Conservation (phyloP, 228 moss, liverwort and hornwort genomes). For the Sphagnum magellanicum region DNA sequence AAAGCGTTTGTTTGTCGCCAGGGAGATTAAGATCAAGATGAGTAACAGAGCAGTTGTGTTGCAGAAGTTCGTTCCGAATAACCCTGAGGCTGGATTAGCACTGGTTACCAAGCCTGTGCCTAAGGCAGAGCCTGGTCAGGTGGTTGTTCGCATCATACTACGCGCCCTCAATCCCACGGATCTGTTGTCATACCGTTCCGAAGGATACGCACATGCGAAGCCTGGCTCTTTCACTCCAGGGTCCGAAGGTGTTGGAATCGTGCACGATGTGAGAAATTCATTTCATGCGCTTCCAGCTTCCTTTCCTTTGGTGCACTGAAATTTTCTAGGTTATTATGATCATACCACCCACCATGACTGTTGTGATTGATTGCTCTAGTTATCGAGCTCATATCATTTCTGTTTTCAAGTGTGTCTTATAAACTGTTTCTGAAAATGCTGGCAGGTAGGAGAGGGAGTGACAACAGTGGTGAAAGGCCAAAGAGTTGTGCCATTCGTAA, state of each 20-base stretch:
- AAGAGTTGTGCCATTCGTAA: no score
- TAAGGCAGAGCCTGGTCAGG: conserved; percentile 48
- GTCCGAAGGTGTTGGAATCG: conserved; percentile 75
- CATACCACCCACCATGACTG: no score
- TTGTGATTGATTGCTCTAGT: no score
- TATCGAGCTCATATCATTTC: no score
- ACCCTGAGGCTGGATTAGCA: conserved; percentile 61
- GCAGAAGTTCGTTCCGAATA: conserved; percentile 33
- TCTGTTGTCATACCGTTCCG: conserved; percentile 37
- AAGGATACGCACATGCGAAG: conserved; percentile 24
- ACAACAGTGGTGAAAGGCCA: no score
- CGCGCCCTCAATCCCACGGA: conserved; percentile 78
- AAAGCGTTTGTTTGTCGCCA: no score
- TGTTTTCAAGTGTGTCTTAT: no score
- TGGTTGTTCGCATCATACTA: conserved; percentile 69
- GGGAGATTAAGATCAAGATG: conserved; percentile 1
- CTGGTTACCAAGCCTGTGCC: conserved; percentile 63
- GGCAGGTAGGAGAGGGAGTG: no score
- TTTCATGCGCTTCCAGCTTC: not conserved
- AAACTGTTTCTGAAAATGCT: no score
- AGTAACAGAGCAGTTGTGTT: conserved; percentile 71
- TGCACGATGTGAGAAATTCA: conserved; percentile 47
- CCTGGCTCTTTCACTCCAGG: conserved; percentile 45
- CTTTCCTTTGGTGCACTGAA: no score
- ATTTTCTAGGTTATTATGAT: no score